Conservation (phyloP, 257 asterid species). For the Cruciata laevipes region DNA sequence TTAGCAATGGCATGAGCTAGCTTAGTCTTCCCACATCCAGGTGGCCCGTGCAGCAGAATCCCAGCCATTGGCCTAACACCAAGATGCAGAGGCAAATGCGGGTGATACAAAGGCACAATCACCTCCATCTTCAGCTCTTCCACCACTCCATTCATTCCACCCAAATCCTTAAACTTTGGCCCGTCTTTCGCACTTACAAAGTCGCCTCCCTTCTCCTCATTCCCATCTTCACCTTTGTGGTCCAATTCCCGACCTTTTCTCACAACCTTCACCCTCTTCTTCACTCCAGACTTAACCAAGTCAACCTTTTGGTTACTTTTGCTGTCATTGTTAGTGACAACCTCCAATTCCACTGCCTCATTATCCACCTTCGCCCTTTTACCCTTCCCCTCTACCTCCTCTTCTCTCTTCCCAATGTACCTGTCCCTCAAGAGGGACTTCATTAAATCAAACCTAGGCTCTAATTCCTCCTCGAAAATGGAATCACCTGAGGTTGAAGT, state of each 20-base stretch:
- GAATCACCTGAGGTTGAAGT: slow-evolving; percentile 50
- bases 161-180: slow-evolving; percentile 75
- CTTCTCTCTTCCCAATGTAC: slow-evolving; percentile 32
- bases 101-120: slow-evolving; percentile 60
- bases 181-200: slow-evolving; percentile 18
- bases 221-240: slow-evolving; percentile 16
- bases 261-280: background rate
- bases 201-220: background rate
- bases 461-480: slow-evolving; percentile 45
- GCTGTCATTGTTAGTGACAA: slow-evolving; percentile 15
- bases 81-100: slow-evolving; percentile 42
- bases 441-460: slow-evolving; percentile 63
- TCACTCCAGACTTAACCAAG: slow-evolving; percentile 26
- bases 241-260: slow-evolving; percentile 1
- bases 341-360: slow-evolving; percentile 26
- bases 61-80: slow-evolving; percentile 80
- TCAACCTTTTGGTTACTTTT: slow-evolving; percentile 34
- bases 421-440: slow-evolving; percentile 52
- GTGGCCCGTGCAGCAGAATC: slow-evolving; percentile 82
- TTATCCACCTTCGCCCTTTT: slow-evolving; percentile 32
- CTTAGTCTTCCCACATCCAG: slow-evolving; percentile 94
- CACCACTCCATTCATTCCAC: slow-evolving; percentile 63
- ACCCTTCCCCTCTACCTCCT: slow-evolving; percentile 1
- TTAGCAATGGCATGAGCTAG: slow-evolving; percentile 96
- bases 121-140: slow-evolving; percentile 73